These are phyloP conservation scores for Hypoxylon sp. DNA, from an alignment of 2,329 filamentous ascomycete genomes.

Conservation along the genomic window DNA sequence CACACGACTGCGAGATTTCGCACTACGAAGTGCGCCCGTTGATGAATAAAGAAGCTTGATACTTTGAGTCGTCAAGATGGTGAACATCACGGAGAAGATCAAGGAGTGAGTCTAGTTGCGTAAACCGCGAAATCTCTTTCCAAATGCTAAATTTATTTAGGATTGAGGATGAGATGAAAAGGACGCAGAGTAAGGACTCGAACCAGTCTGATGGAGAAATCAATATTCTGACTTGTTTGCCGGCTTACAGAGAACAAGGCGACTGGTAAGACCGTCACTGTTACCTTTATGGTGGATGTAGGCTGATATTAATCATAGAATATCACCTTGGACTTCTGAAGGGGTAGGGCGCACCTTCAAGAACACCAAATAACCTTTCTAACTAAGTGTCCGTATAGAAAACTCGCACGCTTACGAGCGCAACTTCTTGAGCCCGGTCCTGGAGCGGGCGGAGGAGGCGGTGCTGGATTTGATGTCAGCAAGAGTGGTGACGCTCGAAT, in stretches of 20 bases:
- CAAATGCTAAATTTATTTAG: conserved; percentile 62
- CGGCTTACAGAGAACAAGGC: conserved; percentile 90
- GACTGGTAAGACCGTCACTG: conserved; percentile 77
- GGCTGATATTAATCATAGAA: conserved; percentile 68
- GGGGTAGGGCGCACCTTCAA: conserved; percentile 72
- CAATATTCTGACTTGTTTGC: conserved; percentile 39
- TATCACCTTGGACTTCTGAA: conserved; percentile 98
- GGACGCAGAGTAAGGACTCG: conserved; percentile 87
- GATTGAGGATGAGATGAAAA: conserved; percentile 99
- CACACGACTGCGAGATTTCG: background rate
- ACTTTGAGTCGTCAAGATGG: conserved; percentile 74
- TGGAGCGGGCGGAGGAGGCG: conserved; percentile 82
- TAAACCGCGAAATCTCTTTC: conserved; percentile 37
- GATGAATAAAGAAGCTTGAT: conserved; percentile 4
- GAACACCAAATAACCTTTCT: conserved; percentile 16
- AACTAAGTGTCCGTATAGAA: conserved; percentile 68
- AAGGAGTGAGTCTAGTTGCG: conserved; percentile 81
- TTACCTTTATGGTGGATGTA: background rate
- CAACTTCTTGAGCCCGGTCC: conserved; percentile 92
- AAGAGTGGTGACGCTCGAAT: conserved; percentile 98
- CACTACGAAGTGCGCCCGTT: background rate
- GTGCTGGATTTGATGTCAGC: conserved; percentile 91
- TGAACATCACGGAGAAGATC: conserved; percentile 99
- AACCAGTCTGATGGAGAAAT: conserved; percentile 6
- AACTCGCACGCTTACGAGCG: conserved; percentile 93